Evolutionary conservation across 805 yeast species (phyloP).

Genomic region (Candida germanica): DNA sequence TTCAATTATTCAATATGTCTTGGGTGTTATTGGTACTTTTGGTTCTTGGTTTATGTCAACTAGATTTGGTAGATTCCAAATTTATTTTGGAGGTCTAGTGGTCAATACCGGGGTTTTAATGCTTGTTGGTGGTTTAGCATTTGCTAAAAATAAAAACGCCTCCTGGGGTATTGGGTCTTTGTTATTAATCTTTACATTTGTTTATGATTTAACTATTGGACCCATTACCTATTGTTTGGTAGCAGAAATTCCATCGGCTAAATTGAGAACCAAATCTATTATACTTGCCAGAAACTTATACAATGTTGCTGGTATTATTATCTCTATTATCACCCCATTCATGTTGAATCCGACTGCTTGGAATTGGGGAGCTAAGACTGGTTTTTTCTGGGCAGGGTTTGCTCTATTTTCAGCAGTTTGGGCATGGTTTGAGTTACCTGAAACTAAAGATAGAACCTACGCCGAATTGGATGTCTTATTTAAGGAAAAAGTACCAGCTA

Average conservation of each 20-base stretch:
- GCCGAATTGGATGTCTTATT: slow-evolving; percentile 61
- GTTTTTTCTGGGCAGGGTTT: slow-evolving; percentile 42
- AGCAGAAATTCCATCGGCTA: slow-evolving; percentile 35
- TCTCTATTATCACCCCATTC: slow-evolving; percentile 33
- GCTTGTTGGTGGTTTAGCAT: slow-evolving; percentile 42
- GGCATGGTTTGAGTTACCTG: slow-evolving; percentile 55
- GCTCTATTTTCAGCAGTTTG: slow-evolving; percentile 31
- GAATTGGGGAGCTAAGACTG: slow-evolving; percentile 47
- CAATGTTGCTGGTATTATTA: slow-evolving; percentile 32
- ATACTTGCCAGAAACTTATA: slow-evolving; percentile 39
- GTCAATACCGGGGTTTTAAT: slow-evolving; percentile 34
- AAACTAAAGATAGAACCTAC: slow-evolving; percentile 54
- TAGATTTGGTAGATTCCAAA: slow-evolving; percentile 38
- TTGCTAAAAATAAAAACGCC: slow-evolving; percentile 20
- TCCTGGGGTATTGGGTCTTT: slow-evolving; percentile 50
- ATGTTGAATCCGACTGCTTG: slow-evolving; percentile 45
- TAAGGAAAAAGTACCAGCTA: slow-evolving; percentile 34
- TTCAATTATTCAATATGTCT: slow-evolving; percentile 42
- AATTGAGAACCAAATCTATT: slow-evolving; percentile 35
- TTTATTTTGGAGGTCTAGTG: slow-evolving; percentile 38
- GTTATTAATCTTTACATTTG: slow-evolving; percentile 43
- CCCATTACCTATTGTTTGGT: slow-evolving; percentile 40
- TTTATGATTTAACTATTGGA: slow-evolving; percentile 42
- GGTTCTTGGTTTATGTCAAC: slow-evolving; percentile 44
- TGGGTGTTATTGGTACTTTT: slow-evolving; percentile 45